A percentile compares a stretch with the other conserved stretches of the same genome.
phyloP scores from a whole-genome alignment of 352 stramenopile species.

The Pythium myriotylum region DNA sequence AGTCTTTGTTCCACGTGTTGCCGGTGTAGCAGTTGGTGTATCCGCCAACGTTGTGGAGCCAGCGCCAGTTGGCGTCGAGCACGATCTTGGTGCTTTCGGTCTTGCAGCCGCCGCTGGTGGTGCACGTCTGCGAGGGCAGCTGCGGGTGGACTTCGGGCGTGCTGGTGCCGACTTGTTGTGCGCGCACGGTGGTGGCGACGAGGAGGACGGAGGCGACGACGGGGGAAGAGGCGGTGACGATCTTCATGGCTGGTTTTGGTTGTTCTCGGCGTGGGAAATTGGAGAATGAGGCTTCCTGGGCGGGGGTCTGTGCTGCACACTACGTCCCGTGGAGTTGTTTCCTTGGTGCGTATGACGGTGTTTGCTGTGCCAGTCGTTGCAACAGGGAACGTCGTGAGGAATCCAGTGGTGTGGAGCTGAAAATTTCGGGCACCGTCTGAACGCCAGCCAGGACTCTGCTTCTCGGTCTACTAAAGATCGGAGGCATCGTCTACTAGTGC shows the following conservation, averaged over 20 bases:
- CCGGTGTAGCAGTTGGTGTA: constrained; percentile 74
- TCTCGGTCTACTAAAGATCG: no score
- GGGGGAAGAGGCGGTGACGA: background rate
- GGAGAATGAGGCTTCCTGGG: constrained; percentile 1
- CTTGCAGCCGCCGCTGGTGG: constrained; percentile 40
- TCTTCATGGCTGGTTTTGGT: constrained; percentile 8
- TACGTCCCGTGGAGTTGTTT: no score
- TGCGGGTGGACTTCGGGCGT: constrained; percentile 56
- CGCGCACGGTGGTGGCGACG: background rate
- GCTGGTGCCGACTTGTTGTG: constrained; percentile 53
- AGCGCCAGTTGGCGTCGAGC: constrained; percentile 76
- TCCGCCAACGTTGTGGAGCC: constrained; percentile 61
- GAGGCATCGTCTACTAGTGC: no score
- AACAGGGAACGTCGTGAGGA: no score
- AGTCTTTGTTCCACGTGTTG: constrained; percentile 52
- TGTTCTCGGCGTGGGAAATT: background rate
- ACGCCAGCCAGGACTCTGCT: no score
- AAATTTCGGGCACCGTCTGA: no score
- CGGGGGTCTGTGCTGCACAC: no score
- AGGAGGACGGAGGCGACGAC: constrained; percentile 1
- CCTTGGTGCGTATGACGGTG: no score
- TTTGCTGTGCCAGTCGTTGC: no score
- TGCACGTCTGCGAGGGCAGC: constrained; percentile 48
- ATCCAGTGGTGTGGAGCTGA: no score
- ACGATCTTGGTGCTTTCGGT: constrained; percentile 56